Evolutionary conservation across 163 green algal genomes (phyloP), one percentile per base, ranked within the genome.

Genomic region (Chlamydomonas reinhardtii): DNA sequence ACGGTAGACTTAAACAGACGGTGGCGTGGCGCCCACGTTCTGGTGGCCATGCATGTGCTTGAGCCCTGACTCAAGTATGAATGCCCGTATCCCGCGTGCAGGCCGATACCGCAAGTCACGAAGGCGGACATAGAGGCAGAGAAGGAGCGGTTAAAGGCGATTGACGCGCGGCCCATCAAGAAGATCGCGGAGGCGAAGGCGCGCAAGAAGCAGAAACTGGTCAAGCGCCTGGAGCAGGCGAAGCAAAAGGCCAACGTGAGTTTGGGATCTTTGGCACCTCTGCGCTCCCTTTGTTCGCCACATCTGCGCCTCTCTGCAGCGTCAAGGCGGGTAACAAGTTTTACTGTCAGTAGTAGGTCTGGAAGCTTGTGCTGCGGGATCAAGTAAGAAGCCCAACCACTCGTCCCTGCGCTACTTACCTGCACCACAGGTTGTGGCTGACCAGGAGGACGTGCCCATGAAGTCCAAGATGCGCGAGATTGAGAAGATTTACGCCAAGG

Each of bases 141-240:
- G 75, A 97, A 96, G 78, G 94, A 93, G 31, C 89, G 92, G 31
- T 81, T 99, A 73, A 83, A 90, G 22, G 94, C 95, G 25, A 96
- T 99, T 69, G 94, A 99, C 87, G 93, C 95, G 11, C 93, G 97
- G 16, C 96, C 98, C 39, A 97, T 99, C 89, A 99, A 99, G 89
- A 99, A 99, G 94, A 94, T 99, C 59, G 95, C 94, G 4, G 96
- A 99, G 91, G 97, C 97, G 25, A 98, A 98, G 92, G 94, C 94
- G 29, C 94, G 97, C 74, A 98, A 99, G 93, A 92, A 95, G 31
- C 75, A 91, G 88, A 88, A 93, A 85, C 74, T 92, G 37, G 85
- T 89, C 71, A 76, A 77, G 74, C 61, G 59, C 12, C 75, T 90
- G 59, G 54, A 74, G 15, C 27, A 54, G 24, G 90, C 85, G 3